These are phyloP conservation scores for Cymodocea nodosa DNA, from an alignment of 116 monocot species.

Conservation along the genomic window DNA sequence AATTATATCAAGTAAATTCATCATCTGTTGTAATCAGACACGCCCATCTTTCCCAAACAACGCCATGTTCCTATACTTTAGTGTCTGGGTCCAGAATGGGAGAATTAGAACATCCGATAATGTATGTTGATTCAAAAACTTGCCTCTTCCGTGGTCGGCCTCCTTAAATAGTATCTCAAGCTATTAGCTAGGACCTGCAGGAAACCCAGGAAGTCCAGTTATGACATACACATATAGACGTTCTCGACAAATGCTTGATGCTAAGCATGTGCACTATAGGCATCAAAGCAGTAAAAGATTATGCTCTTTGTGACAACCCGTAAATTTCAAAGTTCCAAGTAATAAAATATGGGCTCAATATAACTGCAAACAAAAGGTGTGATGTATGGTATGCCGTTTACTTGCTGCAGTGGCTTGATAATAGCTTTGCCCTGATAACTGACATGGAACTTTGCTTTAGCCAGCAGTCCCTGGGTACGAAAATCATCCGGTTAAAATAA, in stretches of 20 bases:
- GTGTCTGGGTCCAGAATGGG: too few relatives aligned
- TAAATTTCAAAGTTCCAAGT: too few relatives aligned
- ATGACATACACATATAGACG: neutral
- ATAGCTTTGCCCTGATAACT: slow-evolving; percentile 61
- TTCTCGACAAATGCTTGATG: neutral
- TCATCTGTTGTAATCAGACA: too few relatives aligned
- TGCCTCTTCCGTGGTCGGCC: slow-evolving; percentile 81
- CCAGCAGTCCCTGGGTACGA: slow-evolving; percentile 54
- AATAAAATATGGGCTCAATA: too few relatives aligned
- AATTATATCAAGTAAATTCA: too few relatives aligned
- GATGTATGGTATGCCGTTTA: slow-evolving; percentile 6
- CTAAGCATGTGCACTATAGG: neutral
- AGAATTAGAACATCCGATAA: too few relatives aligned
- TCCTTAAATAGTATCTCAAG: slow-evolving; percentile 78
- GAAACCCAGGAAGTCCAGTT: neutral
- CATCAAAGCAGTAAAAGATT: neutral
- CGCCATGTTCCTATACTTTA: too few relatives aligned
- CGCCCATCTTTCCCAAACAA: too few relatives aligned
- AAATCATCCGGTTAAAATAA: neutral
- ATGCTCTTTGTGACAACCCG: neutral
- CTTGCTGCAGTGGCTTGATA: slow-evolving; percentile 58
- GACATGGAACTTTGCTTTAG: slow-evolving; percentile 95
- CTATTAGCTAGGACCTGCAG: slow-evolving; percentile 74
- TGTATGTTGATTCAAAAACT: slow-evolving; percentile 33
- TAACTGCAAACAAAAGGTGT: too few relatives aligned